phyloP scores from a whole-genome alignment of 768 basidiomycete genomes.

The Rhodotorula diobovata region DNA sequence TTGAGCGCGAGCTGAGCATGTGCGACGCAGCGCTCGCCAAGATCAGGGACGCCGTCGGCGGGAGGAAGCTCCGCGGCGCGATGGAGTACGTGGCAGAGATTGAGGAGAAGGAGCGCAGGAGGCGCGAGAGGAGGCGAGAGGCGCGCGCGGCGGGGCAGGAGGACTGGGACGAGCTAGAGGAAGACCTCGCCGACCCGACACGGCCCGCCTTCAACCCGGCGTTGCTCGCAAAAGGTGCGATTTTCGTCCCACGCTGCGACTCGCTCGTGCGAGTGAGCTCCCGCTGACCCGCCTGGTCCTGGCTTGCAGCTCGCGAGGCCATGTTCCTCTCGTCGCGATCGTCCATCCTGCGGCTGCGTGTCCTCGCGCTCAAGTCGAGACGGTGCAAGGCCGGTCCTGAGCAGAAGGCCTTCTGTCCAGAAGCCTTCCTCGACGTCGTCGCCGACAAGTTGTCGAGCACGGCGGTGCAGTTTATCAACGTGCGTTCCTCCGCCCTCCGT shows the following conservation, averaged over 20 bases:
- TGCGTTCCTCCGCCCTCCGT: neutral
- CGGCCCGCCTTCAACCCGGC: constrained; percentile 74
- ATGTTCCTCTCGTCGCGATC: constrained; percentile 79
- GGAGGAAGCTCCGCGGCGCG: constrained; percentile 70
- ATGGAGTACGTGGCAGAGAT: constrained; percentile 73
- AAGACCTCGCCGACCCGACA: constrained; percentile 57
- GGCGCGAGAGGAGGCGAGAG: constrained; percentile 38
- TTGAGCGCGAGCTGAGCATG: constrained; percentile 75
- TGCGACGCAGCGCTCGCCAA: constrained; percentile 83
- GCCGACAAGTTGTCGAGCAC: constrained; percentile 95
- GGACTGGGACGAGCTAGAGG: constrained; percentile 44
- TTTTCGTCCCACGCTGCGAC: neutral
- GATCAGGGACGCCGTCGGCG: constrained; percentile 82
- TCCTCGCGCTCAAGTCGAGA: constrained; percentile 78
- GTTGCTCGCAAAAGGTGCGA: constrained; percentile 85
- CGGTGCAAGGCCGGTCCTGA: constrained; percentile 78
- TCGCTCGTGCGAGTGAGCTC: no score
- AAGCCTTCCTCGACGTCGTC: constrained; percentile 92
- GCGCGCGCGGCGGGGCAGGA: constrained; percentile 38
- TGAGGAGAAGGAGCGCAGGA: constrained; percentile 60
- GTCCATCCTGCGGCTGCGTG: constrained; percentile 74
- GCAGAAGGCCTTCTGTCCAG: constrained; percentile 85
- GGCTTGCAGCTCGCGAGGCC: constrained; percentile 73
- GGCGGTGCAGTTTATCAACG: constrained; percentile 93
- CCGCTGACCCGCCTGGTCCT: constrained; percentile 22